These are phyloP conservation scores for Suaeda aralocaspica DNA, from an alignment of 148 eudicot genomes.

Conservation along the genomic window DNA sequence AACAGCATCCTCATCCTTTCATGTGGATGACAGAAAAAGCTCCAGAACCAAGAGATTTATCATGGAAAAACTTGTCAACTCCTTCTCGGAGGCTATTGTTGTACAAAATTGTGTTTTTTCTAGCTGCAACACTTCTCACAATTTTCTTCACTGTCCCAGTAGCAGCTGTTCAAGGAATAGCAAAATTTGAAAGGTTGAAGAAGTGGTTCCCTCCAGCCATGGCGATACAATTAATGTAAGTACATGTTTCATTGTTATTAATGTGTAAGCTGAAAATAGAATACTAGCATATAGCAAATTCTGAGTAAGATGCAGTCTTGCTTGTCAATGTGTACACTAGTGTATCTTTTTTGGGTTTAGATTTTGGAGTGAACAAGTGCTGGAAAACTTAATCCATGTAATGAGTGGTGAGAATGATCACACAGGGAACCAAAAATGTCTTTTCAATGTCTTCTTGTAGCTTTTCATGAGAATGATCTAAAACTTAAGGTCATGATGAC, in stretches of 20 bases:
- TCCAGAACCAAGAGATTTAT: constrained; percentile 87
- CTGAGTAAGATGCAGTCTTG: neutral
- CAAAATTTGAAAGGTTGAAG: constrained; percentile 69
- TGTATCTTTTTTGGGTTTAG: neutral
- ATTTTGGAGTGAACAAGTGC: neutral
- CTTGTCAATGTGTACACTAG: neutral
- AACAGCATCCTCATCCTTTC: constrained; percentile 75
- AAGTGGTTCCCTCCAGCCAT: constrained; percentile 96
- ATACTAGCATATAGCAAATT: neutral
- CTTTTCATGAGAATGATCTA: neutral
- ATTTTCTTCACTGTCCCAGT: constrained; percentile 84
- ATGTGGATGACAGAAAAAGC: constrained; percentile 83
- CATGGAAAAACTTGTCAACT: constrained; percentile 71
- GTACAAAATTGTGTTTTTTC: constrained; percentile 55
- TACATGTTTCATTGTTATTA: neutral
- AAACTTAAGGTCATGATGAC: neutral
- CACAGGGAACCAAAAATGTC: neutral
- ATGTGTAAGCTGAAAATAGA: neutral
- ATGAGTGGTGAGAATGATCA: too few species aligned
- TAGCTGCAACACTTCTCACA: constrained; percentile 67
- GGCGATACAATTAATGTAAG: constrained; percentile 80
- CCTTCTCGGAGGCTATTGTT: constrained; percentile 54
- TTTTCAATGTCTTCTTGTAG: neutral
- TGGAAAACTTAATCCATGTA: neutral
- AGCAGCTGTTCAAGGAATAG: constrained; percentile 87